Percentiles rank a stretch among this genome's conserved stretches.
Conservation (phyloP, 192 early-diverging fungal species). For the Coemansia asiatica region DNA sequence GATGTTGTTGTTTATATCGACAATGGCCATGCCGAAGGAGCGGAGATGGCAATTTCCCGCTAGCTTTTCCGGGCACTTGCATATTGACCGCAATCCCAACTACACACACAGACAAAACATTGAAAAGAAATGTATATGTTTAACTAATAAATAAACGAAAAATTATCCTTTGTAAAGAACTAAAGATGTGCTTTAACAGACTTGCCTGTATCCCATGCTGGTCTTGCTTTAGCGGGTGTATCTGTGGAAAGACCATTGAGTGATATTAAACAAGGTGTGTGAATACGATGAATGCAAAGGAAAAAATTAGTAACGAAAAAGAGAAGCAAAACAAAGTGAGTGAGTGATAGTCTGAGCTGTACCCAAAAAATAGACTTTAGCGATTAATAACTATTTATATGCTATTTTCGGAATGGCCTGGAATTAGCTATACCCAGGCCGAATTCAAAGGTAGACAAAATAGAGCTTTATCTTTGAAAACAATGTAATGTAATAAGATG, state of each 20-base stretch:
- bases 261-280: background rate
- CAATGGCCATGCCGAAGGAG: conserved; percentile 39
- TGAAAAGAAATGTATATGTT: too few species aligned
- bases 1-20: conserved; percentile 24
- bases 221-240: background rate
- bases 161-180: too few species aligned
- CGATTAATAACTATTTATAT: background rate
- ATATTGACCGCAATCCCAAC: conserved; percentile 26
- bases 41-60: conserved; percentile 47
- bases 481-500: background rate
- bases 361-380: background rate
- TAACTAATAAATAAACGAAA: too few species aligned
- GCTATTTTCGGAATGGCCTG: background rate
- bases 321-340: too few species aligned
- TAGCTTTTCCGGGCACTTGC: conserved; percentile 24
- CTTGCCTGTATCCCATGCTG: background rate
- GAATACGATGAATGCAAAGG: background rate
- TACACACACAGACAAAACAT: conserved; percentile 4
- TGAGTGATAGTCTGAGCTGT: too few species aligned
- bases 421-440: background rate
- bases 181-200: too few species aligned
- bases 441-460: background rate
- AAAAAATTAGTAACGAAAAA: background rate
- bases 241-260: background rate
- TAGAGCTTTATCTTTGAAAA: background rate